Base-by-base conservation (phyloP, 257 asterid genomes). In the Solanum sejunctum region DNA sequence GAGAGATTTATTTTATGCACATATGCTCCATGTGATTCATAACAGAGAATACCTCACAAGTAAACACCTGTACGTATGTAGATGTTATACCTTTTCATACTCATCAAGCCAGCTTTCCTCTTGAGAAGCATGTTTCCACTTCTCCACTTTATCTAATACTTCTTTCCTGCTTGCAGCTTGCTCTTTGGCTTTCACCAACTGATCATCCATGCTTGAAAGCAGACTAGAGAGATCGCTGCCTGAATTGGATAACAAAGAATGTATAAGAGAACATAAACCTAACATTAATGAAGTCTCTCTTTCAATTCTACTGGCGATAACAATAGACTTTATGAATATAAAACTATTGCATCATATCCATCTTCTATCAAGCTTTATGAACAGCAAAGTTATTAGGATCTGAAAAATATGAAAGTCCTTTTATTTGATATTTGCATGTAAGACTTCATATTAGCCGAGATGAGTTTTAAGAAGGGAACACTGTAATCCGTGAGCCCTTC, bases 41-140 rank as follows among this genome's bases (percentile, higher is more conserved):
- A 15, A 77, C 63, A 2, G 82, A 77, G 82, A 26, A 26, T 28
- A 51, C 26, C 26, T 54, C 63, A 51, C 43, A 77, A 51, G 63
- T 15, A 51, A 49, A 51, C 82, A 51, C 26, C 63, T 77, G 43
- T 51, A 77, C 52, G 26, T 78, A 78, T 78, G 66, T 5, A 28
- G 47, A 52, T 78, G 17, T n/a, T 78, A 54, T 93, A 94, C 98
- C 91, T 91, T 93, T 91, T 94, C 97, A 93, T 94, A 94, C 88
- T 94, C 97, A 56, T 91, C 94, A 71, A 94, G 98, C 98, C 98
- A 94, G 84, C 69, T 90, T 89, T 94, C 97, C 92, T 94, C 98
- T 79, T 92, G 93, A 64, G 90, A 89, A 79, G 97, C 94, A 83
- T 94, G 93, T 77, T 86, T 89, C 98, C 98, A 93, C 88, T 93